phyloP scores from a whole-genome alignment of 2,329 filamentous ascomycete species.

The Lasiodiplodia theobromae region DNA sequence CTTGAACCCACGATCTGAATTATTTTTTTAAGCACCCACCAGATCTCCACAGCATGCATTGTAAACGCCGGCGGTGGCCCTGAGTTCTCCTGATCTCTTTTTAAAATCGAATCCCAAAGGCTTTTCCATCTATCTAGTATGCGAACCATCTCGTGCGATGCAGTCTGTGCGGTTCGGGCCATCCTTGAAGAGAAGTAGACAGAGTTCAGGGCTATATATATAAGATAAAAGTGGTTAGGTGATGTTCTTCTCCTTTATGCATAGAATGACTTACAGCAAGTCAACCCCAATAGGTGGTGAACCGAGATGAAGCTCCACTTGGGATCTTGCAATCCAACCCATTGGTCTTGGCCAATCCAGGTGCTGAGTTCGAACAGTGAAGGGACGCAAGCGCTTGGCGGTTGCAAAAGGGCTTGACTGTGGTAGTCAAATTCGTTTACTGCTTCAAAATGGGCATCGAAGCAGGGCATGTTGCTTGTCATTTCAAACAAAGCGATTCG shows the following conservation, averaged over 20 bases:
- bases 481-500: no score
- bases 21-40: background rate
- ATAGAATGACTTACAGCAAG: background rate
- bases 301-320: background rate
- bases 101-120: background rate
- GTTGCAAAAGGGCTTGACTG: no score
- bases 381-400: no score
- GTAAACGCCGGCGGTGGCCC: background rate
- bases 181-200: background rate
- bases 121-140: background rate
- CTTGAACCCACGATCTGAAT: background rate
- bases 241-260: background rate
- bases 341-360: background rate
- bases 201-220: background rate
- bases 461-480: no score
- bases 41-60: background rate
- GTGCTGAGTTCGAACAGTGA: background rate
- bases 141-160: background rate
- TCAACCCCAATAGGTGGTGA: background rate
- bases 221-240: background rate
- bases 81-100: background rate
- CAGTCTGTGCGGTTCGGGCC: background rate
- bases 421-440: no score
- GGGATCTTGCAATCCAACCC: background rate
- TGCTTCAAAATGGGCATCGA: no score